A percentile compares a stretch with the other conserved stretches of the same genome.
These are phyloP conservation scores for Kregervanrija delftensis DNA, from an alignment of 805 yeast genomes.

Conservation along the genomic window DNA sequence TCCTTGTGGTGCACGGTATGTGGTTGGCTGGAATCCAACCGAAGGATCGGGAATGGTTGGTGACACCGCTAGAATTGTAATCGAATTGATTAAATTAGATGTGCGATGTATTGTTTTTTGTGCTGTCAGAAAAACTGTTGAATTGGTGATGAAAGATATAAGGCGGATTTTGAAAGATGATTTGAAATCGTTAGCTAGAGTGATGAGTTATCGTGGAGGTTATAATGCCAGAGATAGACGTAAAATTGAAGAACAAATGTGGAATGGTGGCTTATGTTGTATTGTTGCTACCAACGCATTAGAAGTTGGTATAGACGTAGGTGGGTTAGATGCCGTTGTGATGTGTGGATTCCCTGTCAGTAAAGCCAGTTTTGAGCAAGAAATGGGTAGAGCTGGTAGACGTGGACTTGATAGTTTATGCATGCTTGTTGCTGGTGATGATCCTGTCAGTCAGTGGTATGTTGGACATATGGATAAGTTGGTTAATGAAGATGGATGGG, in stretches of 20 bases:
- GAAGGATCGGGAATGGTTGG: slow-evolving; percentile 53
- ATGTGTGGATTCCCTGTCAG: slow-evolving; percentile 92
- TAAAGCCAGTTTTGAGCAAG: slow-evolving; percentile 84
- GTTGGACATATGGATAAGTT: slow-evolving; percentile 61
- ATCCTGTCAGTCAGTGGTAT: slow-evolving; percentile 83
- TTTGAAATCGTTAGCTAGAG: slow-evolving; percentile 45
- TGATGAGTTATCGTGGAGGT: slow-evolving; percentile 95
- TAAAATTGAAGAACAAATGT: slow-evolving; percentile 84
- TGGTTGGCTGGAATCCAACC: slow-evolving; percentile 85
- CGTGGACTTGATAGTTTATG: slow-evolving; percentile 81
- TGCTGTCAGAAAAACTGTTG: slow-evolving; percentile 79
- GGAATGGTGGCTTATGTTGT: slow-evolving; percentile 75
- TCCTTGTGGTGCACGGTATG: slow-evolving; percentile 69
- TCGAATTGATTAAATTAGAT: slow-evolving; percentile 54
- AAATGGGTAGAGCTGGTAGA: slow-evolving; percentile 96
- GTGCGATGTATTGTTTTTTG: slow-evolving; percentile 88
- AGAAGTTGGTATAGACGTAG: slow-evolving; percentile 93
- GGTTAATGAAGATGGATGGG: slow-evolving; percentile 40
- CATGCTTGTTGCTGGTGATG: slow-evolving; percentile 71
- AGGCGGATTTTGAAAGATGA: slow-evolving; percentile 44
- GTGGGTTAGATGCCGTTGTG: slow-evolving; percentile 84
- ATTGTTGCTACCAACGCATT: slow-evolving; percentile 92
- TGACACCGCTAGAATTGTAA: slow-evolving; percentile 71
- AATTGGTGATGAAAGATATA: slow-evolving; percentile 78
- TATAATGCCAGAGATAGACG: slow-evolving; percentile 83